phyloP scores from a whole-genome alignment of 495 filamentous ascomycete species.

The Letharia lupina region DNA sequence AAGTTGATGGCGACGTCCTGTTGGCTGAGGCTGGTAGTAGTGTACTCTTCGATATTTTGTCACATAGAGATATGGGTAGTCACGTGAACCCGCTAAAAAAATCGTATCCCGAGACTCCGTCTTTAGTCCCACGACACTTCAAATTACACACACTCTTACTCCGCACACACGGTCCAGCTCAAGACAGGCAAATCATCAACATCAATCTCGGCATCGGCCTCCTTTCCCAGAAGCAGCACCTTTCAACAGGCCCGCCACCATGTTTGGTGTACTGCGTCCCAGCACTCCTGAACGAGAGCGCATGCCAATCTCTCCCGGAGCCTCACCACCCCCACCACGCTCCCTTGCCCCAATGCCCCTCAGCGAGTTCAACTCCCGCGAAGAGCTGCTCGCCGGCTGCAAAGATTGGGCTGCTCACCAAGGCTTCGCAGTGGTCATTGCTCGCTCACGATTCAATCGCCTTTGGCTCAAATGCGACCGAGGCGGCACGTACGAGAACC shows the following conservation, averaged over 20 bases:
- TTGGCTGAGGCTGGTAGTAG: too few relatives aligned
- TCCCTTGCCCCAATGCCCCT: slow-evolving; percentile 26
- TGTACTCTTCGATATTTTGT: too few relatives aligned
- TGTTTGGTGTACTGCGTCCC: slow-evolving; percentile 27
- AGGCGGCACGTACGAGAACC: slow-evolving; percentile 26
- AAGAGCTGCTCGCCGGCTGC: slow-evolving; percentile 22
- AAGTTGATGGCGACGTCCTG: too few relatives aligned
- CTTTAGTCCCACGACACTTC: slow-evolving; percentile 14
- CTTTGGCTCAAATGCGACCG: slow-evolving; percentile 30
- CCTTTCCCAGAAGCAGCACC: not conserved
- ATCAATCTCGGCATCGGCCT: not conserved
- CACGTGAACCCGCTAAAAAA: not conserved
- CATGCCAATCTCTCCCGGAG: slow-evolving; percentile 16
- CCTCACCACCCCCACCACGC: slow-evolving; percentile 19
- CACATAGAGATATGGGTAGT: not conserved
- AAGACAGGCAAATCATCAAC: slow-evolving; percentile 20
- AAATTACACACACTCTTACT: slow-evolving; percentile 14
- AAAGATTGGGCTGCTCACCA: slow-evolving; percentile 27
- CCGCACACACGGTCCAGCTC: slow-evolving; percentile 17
- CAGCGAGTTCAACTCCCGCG: slow-evolving; percentile 21
- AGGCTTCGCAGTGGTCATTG: slow-evolving; percentile 28
- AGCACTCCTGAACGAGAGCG: slow-evolving; percentile 18
- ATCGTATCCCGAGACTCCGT: not conserved
- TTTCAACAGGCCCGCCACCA: slow-evolving; percentile 6
- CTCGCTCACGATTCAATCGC: slow-evolving; percentile 26